A percentile compares a stretch with the other conserved stretches of the same genome.
Evolutionary conservation across 495 filamentous ascomycete genomes (phyloP).

Genomic region (Podospora australis): DNA sequence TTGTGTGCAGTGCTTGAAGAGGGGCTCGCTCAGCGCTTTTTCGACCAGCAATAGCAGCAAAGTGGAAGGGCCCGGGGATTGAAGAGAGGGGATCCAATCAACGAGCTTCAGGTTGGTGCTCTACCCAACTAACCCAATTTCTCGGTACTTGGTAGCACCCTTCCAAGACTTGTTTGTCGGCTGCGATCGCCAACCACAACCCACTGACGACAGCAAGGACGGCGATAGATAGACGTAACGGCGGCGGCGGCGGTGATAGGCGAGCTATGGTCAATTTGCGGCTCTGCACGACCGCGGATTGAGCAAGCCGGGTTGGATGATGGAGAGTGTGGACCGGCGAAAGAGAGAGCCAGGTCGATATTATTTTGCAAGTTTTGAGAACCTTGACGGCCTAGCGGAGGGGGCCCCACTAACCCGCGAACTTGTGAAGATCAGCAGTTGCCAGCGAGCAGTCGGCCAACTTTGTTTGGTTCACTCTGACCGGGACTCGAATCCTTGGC

Average conservation of each 20-base stretch:
- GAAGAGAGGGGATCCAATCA: not conserved
- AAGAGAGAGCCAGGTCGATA: slow-evolving; percentile 10
- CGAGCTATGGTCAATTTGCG: slow-evolving; percentile 6
- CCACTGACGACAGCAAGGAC: slow-evolving; percentile 1
- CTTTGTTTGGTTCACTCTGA: no score
- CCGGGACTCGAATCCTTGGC: no score
- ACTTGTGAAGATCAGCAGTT: no score
- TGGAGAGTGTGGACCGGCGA: slow-evolving; percentile 9
- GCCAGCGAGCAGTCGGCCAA: no score
- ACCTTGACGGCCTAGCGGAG: slow-evolving; percentile 19
- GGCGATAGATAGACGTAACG: not conserved
- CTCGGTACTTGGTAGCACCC: no score
- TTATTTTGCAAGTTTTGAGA: slow-evolving; percentile 20
- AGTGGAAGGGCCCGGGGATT: not conserved
- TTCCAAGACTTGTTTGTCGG: no score
- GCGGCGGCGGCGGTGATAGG: not conserved
- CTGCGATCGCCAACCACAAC: no score
- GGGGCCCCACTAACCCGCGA: no score
- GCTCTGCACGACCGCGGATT: slow-evolving; percentile 2
- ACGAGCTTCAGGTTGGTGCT: no score
- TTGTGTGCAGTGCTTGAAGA: not conserved
- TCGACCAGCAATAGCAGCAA: no score
- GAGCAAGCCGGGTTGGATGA: slow-evolving; percentile 1
- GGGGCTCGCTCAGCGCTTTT: not conserved
- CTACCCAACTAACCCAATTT: no score